These are phyloP conservation scores for Henckelia pumila DNA, from an alignment of 257 asterid genomes.

Conservation along the genomic window DNA sequence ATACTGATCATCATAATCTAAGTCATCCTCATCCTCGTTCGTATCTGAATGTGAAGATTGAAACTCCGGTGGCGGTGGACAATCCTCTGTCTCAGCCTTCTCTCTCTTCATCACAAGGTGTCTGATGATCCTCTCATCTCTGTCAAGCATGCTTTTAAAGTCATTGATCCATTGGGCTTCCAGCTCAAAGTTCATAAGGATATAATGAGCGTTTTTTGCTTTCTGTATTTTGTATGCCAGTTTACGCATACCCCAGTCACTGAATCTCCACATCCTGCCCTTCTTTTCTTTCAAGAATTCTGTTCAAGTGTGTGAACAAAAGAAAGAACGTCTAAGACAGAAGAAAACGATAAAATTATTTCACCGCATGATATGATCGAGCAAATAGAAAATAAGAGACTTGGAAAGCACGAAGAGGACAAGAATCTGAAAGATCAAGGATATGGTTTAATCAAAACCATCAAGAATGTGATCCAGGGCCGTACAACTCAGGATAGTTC, in stretches of 20 bases:
- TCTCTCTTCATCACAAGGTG: slow-evolving; percentile 92
- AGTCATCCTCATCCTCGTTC: slow-evolving; percentile 42
- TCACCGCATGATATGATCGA: background rate
- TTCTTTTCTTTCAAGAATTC: slow-evolving; percentile 83
- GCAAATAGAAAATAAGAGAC: background rate
- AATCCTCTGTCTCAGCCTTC: slow-evolving; percentile 76
- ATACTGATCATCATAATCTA: slow-evolving; percentile 33
- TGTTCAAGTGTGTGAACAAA: slow-evolving; percentile 21
- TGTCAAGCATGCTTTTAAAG: slow-evolving; percentile 84
- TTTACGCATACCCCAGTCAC: slow-evolving; percentile 97
- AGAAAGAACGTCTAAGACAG: background rate
- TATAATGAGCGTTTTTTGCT: slow-evolving; percentile 83
- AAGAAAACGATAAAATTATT: background rate
- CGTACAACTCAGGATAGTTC: too few species aligned
- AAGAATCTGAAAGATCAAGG: background rate
- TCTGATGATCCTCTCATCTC: slow-evolving; percentile 83
- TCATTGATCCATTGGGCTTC: slow-evolving; percentile 81
- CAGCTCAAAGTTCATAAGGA: slow-evolving; percentile 81
- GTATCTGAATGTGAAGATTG: slow-evolving; percentile 40
- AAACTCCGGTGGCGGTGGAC: slow-evolving; percentile 93
- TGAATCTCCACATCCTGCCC: slow-evolving; percentile 91
- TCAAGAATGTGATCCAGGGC: background rate
- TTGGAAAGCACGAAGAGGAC: background rate
- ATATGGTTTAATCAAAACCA: background rate
- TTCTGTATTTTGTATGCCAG: slow-evolving; percentile 86